Evolutionary conservation across 495 filamentous ascomycete species (phyloP), one percentile per base, ranked within the genome.

Genomic region (Hypoxylon cercidicola): DNA sequence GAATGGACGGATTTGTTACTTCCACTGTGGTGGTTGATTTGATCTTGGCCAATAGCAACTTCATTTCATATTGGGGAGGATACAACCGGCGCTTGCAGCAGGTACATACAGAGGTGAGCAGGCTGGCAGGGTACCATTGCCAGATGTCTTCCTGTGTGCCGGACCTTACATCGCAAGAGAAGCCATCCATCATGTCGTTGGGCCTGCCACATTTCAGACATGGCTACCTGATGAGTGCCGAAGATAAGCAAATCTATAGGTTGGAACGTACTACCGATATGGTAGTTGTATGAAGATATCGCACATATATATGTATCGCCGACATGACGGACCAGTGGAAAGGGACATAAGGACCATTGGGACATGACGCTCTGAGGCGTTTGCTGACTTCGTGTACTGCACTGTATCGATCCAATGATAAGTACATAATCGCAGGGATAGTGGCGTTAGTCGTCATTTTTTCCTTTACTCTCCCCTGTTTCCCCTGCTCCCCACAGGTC

Each of bases 71-170:
- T 50, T 47, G 43, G 50, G 34, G 45, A 56, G 28, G 18, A 53
- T 60, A 66, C 55, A 66, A 39, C 55, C 62, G 55, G 55, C 55
- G 55, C 49, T 60, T 58, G 23, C 25, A 63, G 25, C 18, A 25
- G 34, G 51, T 61, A 43, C 48, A n/a, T n/a, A n/a, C n/a, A n/a
- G n/a, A n/a, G n/a, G n/a, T n/a, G n/a, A n/a, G 25, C 25, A 28
- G 25, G 25, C 25, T 3, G 52, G 11, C 18, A 43, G 51, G 50
- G 46, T 45, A 21, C 21, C 56, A 60, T 51, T 37, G 20, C 25
- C 41, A 47, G 13, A 15, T 47, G 28, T 49, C 47, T 61, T 32
- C 20, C 25, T 47, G n/a, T 30, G 12, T 18, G 28, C 28, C 37
- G 39, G 51, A 55, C 15, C 37, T 53, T 25, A 25, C 34, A 53